phyloP scores from a whole-genome alignment of 1,139 yeast species.

The Suhomyces yuchorum region DNA sequence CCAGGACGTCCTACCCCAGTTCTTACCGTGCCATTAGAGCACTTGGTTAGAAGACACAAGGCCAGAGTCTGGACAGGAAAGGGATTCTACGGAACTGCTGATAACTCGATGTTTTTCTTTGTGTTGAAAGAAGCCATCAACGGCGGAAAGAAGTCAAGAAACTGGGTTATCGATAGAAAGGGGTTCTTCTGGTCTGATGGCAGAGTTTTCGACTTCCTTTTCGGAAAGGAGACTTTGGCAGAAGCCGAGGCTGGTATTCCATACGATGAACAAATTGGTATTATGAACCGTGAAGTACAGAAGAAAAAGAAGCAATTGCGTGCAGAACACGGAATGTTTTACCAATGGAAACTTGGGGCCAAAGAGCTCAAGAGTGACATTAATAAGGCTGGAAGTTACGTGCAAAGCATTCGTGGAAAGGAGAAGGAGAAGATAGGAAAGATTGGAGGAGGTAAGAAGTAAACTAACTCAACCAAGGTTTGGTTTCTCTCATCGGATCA shows the following conservation, averaged over 20 bases:
- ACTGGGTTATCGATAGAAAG: conserved; percentile 80
- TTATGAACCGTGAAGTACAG: conserved; percentile 41
- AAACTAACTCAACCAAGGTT: no score
- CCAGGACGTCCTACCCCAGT: conserved; percentile 82
- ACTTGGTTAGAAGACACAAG: conserved; percentile 57
- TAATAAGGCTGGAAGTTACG: conserved; percentile 23
- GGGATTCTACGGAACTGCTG: conserved; percentile 85
- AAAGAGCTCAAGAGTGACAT: conserved; percentile 38
- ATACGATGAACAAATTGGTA: conserved; percentile 57
- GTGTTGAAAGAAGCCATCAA: conserved; percentile 55
- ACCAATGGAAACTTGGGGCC: conserved; percentile 42
- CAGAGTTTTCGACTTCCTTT: conserved; percentile 73
- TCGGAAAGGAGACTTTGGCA: conserved; percentile 75
- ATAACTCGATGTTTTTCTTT: conserved; percentile 72
- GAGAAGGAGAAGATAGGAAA: conserved; percentile 8
- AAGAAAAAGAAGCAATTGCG: conserved; percentile 43
- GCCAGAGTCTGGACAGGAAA: conserved; percentile 81
- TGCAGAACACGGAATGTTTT: conserved; percentile 43
- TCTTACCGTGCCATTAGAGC: conserved; percentile 61
- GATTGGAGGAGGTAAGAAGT: conserved; percentile 11
- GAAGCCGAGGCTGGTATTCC: conserved; percentile 78
- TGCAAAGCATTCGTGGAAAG: conserved; percentile 10
- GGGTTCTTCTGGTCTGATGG: conserved; percentile 92
- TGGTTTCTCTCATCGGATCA: no score
- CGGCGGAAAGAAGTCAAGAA: conserved; percentile 46